Evolutionary conservation across 805 yeast species (phyloP), one percentile per base, ranked within the genome.

Genomic region (Metschnikowia cerradonensis): DNA sequence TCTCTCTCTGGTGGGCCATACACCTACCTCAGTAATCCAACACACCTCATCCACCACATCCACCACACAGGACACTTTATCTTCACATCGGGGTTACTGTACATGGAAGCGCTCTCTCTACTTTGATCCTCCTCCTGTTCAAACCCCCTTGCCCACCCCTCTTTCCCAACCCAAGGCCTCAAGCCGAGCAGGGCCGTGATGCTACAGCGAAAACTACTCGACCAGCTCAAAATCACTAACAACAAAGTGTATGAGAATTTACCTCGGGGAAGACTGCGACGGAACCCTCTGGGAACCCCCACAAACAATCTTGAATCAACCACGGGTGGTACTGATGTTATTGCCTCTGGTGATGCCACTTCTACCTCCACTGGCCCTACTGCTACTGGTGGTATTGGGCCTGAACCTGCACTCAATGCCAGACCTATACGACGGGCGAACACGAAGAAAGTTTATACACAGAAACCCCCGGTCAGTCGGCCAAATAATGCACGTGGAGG

Each of bases 161-260:
- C 36, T n/a, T 42, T 30, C 37, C 36, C 20, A 20, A 33, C 15
- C 10, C 11, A 42, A 42, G 45, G 38, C 31, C 11, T 7, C 15
- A 32, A 42, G 34, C 38, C 33, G 43, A 14, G 43, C 43, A 19
- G 34, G 31, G 37, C 45, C 40, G 40, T 44, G 45, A 52, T 52
- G 49, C 45, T 45, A 17, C 52, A 45, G 45, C 48, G 51, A 22
- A 55, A 50, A 33, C 50, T 57, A 23, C 53, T 54, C n/a, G 54
- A 57, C n/a, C 53, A 45, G 45, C 49, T 60, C 41, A 52, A 49
- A 38, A 58, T 60, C 45, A 53, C 60, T 15, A 53, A 60, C 48
- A 59, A 58, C 53, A 54, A 52, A 45, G 42, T 49, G 8, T 58
- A 53, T 40, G 56, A 59, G 43, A 47, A 55, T 17, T 40, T 59